These are phyloP conservation scores for Nigrospora osmanthi DNA, from an alignment of 2,329 filamentous ascomycete genomes.

Conservation along the genomic window DNA sequence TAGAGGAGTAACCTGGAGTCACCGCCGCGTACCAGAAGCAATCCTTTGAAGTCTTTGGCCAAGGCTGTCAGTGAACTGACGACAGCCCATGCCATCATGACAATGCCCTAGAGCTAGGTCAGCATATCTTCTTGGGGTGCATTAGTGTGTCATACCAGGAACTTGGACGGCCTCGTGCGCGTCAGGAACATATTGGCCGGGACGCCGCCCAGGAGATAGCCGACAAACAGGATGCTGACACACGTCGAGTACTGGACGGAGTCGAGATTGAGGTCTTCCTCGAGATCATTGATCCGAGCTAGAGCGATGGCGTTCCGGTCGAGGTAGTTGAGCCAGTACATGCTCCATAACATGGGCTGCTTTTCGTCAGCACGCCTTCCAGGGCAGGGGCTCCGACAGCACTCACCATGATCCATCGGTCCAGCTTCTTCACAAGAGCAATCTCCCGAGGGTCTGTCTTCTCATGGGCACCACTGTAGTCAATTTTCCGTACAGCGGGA, in stretches of 20 bases:
- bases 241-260: conserved; percentile 4
- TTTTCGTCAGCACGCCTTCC: too few species aligned
- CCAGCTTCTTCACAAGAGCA: background rate
- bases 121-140: background rate
- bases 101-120: background rate
- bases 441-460: background rate
- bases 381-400: too few species aligned
- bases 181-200: conserved; percentile 23
- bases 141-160: conserved; percentile 1
- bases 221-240: conserved; percentile 6
- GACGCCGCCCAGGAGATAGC: conserved; percentile 17
- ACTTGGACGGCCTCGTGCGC: conserved; percentile 10
- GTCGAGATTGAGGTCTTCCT: conserved; percentile 11
- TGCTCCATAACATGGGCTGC: conserved; percentile 1
- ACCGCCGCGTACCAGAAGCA: background rate
- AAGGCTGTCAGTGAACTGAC: background rate
- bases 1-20: too few species aligned
- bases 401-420: background rate
- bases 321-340: conserved; percentile 30
- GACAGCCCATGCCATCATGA: background rate
- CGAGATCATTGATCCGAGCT: conserved; percentile 19
- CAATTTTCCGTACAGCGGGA: background rate
- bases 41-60: background rate
- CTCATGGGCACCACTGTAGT: background rate
- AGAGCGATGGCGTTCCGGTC: conserved; percentile 36